Base-by-base conservation (phyloP, 2,329 filamentous ascomycete species). In the Pestalotiopsis sp. region DNA sequence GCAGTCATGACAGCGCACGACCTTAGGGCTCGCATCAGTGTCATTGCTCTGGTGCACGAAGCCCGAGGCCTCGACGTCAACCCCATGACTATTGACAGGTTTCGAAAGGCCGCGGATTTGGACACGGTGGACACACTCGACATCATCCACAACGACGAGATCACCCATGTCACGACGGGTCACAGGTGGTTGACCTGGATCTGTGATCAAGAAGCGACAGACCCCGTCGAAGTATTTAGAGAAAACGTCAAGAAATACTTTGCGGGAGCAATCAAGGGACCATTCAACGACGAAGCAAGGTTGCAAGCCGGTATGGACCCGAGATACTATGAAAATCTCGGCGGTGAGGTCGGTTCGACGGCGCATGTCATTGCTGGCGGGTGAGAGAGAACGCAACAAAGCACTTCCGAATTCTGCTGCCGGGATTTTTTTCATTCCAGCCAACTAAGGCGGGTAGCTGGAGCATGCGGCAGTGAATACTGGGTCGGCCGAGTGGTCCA, bases 181-280 rank as follows among this genome's bases (percentile, higher is more conserved):
- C 82, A 84, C 69, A 74, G 83, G 41, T 84, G 83, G 83, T 68
- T 84, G 52, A 81, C 77, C 2, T 84, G 83, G 83, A 84, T 84
- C 25, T 84, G 83, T 64, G 75, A 79, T 38, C 79, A 84, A 61
- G 83, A 84, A 72, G 78, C 76, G 13, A 82, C 80, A 0, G 81
- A 84, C 68, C 81, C 83, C 0, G 80, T 84, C 4, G 76, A 82
- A 58, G 81, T 84, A 4, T 84, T 84, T 72, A 78, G 83, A 4
- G 70, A 70, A 57, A 84, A 82, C 68, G 83, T 84, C 14, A 76
- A 77, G 68, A 79, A 78, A 31, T 80, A 83, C 71, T 84, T 84
- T 69, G 74, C 75, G 59, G 82, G 83, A 5, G 75, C 77, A 4
- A 74, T 84, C 13, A 81, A 81, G 56, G 83, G 82, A 2, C 83